A percentile compares a stretch with the other conserved stretches of the same genome.
Evolutionary conservation across 495 filamentous ascomycete genomes (phyloP).

Genomic region (Penicillium macrosclerotiorum): DNA sequence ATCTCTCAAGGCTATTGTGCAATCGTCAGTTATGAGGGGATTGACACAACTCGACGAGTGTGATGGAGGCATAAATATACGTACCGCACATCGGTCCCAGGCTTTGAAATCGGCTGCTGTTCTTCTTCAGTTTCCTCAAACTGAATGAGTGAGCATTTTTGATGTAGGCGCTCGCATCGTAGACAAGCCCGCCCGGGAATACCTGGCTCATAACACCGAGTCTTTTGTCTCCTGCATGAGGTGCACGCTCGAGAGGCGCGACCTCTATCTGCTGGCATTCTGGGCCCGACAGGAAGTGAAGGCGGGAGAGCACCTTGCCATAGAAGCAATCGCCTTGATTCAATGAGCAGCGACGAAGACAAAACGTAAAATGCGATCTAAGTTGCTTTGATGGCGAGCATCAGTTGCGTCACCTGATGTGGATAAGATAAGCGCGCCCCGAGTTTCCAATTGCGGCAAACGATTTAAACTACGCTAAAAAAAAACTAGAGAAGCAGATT

Average conservation of each 20-base stretch:
- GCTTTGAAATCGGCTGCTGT: neutral
- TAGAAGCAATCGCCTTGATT: neutral
- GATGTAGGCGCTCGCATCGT: constrained; percentile 37
- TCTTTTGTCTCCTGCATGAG: constrained; percentile 45
- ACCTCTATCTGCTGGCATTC: constrained; percentile 44
- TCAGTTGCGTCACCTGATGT: constrained; percentile 17
- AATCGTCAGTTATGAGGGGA: constrained; percentile 2
- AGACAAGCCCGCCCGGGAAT: constrained; percentile 31
- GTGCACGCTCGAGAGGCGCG: constrained; percentile 44
- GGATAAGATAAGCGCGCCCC: constrained; percentile 18
- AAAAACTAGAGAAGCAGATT: neutral
- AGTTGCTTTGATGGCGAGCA: neutral
- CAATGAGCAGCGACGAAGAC: neutral
- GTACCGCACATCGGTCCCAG: constrained; percentile 23
- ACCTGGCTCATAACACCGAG: constrained; percentile 41
- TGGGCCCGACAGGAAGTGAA: neutral
- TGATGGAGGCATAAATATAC: neutral
- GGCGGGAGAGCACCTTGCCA: neutral
- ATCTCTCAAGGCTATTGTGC: constrained; percentile 28
- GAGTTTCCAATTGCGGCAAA: constrained; percentile 5
- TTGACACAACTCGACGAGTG: no score
- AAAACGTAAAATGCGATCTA: neutral
- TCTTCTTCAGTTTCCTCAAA: constrained; percentile 2
- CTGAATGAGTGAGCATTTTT: constrained; percentile 33
- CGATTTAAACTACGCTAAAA: neutral